A percentile compares a stretch with the other conserved stretches of the same genome.
phyloP scores from a whole-genome alignment of 2,329 filamentous ascomycete genomes.

The Immersiporthe knoxdaviesiana region DNA sequence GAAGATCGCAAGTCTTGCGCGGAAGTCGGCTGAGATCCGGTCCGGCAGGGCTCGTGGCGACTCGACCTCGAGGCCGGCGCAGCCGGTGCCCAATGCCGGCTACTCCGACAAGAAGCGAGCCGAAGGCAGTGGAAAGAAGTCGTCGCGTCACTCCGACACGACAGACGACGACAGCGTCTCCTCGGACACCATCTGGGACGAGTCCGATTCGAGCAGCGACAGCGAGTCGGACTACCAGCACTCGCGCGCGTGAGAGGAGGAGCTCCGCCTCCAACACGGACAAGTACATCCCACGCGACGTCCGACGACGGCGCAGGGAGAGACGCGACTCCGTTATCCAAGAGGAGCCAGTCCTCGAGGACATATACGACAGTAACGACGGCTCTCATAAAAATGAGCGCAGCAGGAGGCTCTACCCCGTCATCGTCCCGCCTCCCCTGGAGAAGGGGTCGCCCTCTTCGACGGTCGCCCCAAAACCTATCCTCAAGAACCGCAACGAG shows the following conservation, averaged over 20 bases:
- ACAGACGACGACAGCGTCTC: slow-evolving; percentile 30
- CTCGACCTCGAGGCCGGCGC: slow-evolving; percentile 12
- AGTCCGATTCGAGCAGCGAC: slow-evolving; percentile 35
- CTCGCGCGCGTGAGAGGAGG: slow-evolving; percentile 17
- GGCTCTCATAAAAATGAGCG: slow-evolving; percentile 28
- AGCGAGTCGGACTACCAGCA: slow-evolving; percentile 28
- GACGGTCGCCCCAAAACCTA: slow-evolving; percentile 55
- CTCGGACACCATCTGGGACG: slow-evolving; percentile 37
- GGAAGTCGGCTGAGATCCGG: slow-evolving; percentile 52
- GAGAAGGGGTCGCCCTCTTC: slow-evolving; percentile 39
- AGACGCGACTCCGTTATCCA: slow-evolving; percentile 43
- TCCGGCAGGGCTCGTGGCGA: slow-evolving; percentile 41
- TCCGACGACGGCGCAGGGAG: slow-evolving; percentile 26
- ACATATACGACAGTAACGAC: slow-evolving; percentile 29
- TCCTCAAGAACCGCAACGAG: slow-evolving; percentile 64
- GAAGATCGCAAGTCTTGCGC: slow-evolving; percentile 56
- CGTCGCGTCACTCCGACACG: slow-evolving; percentile 27
- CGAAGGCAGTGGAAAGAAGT: slow-evolving; percentile 10
- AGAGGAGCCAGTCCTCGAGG: slow-evolving; percentile 29
- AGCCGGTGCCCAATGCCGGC: slow-evolving; percentile 2
- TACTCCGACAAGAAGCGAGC: slow-evolving; percentile 20
- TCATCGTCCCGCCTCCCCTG: slow-evolving; percentile 45
- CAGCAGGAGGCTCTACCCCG: slow-evolving; percentile 42
- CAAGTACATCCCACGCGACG: slow-evolving; percentile 27
- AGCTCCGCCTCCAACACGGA: slow-evolving; percentile 30